Percentiles rank a stretch among this genome's conserved stretches.
Evolutionary conservation across 805 yeast species (phyloP).

Genomic region (Wilhelminamyces savonicus): DNA sequence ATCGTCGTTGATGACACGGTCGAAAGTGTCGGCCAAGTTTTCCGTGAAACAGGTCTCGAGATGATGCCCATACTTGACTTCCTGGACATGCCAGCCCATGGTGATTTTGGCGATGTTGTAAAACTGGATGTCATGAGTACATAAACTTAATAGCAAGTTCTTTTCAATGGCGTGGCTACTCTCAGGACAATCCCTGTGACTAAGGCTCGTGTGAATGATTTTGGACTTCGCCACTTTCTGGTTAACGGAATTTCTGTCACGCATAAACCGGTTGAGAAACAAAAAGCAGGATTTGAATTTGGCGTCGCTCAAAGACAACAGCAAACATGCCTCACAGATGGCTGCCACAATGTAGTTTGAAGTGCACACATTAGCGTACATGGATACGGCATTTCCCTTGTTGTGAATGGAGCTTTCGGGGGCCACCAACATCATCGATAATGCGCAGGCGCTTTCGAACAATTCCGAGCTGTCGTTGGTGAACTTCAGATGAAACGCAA

Average conservation of each 20-base stretch:
- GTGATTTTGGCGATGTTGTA: slow-evolving; percentile 40
- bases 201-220: slow-evolving; percentile 4
- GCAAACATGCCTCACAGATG: slow-evolving; percentile 30
- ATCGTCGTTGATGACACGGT: slow-evolving; percentile 43
- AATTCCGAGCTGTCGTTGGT: slow-evolving; percentile 11
- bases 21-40: slow-evolving; percentile 22
- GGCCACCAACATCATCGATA: slow-evolving; percentile 24
- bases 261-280: slow-evolving; percentile 27
- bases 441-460: slow-evolving; percentile 28
- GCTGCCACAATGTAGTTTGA: slow-evolving; percentile 27
- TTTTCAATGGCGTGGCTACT: slow-evolving; percentile 42
- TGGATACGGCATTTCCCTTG: slow-evolving; percentile 2
- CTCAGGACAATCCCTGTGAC: slow-evolving; percentile 11
- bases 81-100: slow-evolving; percentile 25
- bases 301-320: slow-evolving; percentile 26
- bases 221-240: slow-evolving; percentile 6
- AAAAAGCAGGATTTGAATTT: slow-evolving; percentile 31
- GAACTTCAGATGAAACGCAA: slow-evolving; percentile 14
- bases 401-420: slow-evolving; percentile 1
- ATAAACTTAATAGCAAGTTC: slow-evolving; percentile 44
- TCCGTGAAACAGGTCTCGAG: slow-evolving; percentile 7
- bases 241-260: slow-evolving; percentile 15
- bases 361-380: slow-evolving; percentile 17
- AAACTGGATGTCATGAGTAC: slow-evolving; percentile 45
- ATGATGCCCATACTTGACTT: slow-evolving; percentile 5